phyloP scores from a whole-genome alignment of 345 rosid species.

The Lepidium didymum region DNA sequence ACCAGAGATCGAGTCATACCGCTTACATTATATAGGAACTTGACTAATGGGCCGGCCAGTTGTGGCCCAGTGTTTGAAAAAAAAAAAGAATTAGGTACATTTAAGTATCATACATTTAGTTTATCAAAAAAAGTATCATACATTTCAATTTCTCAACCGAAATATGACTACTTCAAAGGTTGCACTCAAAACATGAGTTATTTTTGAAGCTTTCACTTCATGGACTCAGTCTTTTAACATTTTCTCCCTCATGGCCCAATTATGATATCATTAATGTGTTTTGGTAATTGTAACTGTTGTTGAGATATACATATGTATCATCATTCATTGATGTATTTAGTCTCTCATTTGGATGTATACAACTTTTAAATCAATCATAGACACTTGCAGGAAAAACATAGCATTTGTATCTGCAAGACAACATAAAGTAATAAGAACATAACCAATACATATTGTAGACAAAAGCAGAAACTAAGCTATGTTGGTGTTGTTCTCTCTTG shows the following conservation, averaged over 20 bases:
- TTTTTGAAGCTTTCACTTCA: background rate
- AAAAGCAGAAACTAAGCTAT: conserved; percentile 10
- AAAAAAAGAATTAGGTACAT: too few relatives aligned
- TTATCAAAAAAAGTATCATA: background rate
- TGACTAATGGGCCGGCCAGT: too few relatives aligned
- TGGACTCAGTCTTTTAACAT: background rate
- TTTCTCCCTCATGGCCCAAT: background rate
- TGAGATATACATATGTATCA: conserved; percentile 9
- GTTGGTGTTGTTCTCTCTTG: background rate
- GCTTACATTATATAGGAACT: too few relatives aligned
- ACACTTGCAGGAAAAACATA: conserved; percentile 6
- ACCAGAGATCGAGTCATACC: too few relatives aligned
- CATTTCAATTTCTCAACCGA: background rate
- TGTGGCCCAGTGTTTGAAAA: too few relatives aligned
- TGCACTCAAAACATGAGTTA: background rate
- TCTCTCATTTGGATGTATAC: conserved; percentile 20
- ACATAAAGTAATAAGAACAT: conserved; percentile 10
- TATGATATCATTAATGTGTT: background rate
- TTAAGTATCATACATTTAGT: too few relatives aligned
- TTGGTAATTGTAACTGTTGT: conserved; percentile 11
- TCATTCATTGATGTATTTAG: conserved; percentile 12
- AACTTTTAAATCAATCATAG: conserved; percentile 1
- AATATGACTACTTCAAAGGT: background rate
- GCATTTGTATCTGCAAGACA: conserved; percentile 1
- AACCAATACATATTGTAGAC: conserved; percentile 3